Percentiles rank a stretch among this genome's conserved stretches.
phyloP scores from a whole-genome alignment of 768 basidiomycete species.

The Leccinum boreale region DNA sequence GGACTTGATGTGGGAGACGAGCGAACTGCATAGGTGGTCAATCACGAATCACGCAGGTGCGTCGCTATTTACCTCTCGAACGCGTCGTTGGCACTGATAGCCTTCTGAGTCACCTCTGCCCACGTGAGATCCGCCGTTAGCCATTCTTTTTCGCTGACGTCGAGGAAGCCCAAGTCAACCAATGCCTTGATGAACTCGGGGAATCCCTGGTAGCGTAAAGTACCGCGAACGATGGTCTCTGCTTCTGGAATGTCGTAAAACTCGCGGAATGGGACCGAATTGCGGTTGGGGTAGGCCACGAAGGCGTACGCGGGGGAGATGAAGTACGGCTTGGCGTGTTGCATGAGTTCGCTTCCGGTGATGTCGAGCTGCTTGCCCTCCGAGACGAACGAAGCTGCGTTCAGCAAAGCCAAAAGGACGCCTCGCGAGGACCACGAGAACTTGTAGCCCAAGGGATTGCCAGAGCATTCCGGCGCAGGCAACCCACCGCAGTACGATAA shows the following conservation, averaged over 20 bases:
- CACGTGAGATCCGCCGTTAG: conserved; percentile 72
- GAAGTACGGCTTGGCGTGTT: conserved; percentile 86
- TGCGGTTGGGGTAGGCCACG: conserved; percentile 95
- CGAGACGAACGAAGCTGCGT: conserved; percentile 79
- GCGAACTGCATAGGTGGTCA: conserved; percentile 44
- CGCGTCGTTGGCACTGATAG: conserved; percentile 63
- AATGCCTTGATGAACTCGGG: conserved; percentile 88
- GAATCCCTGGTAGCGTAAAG: conserved; percentile 95
- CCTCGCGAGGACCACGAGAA: conserved; percentile 99
- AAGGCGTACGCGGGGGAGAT: conserved; percentile 95
- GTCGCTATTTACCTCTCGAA: conserved; percentile 56
- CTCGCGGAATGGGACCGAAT: conserved; percentile 87
- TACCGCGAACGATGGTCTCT: conserved; percentile 88
- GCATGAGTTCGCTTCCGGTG: conserved; percentile 83
- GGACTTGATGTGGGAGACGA: conserved; percentile 67
- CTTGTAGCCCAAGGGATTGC: conserved; percentile 98
- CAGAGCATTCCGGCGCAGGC: conserved; percentile 85
- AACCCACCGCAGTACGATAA: conserved; percentile 95
- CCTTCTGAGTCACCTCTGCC: conserved; percentile 78
- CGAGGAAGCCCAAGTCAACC: conserved; percentile 85
- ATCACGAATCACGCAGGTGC: background rate
- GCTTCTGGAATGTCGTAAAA: conserved; percentile 93
- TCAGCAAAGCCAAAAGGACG: conserved; percentile 91
- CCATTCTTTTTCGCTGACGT: conserved; percentile 75
- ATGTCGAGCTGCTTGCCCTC: conserved; percentile 64